Base-by-base conservation (phyloP, 176 grass and related monocot genomes). In the Avena eriantha region DNA sequence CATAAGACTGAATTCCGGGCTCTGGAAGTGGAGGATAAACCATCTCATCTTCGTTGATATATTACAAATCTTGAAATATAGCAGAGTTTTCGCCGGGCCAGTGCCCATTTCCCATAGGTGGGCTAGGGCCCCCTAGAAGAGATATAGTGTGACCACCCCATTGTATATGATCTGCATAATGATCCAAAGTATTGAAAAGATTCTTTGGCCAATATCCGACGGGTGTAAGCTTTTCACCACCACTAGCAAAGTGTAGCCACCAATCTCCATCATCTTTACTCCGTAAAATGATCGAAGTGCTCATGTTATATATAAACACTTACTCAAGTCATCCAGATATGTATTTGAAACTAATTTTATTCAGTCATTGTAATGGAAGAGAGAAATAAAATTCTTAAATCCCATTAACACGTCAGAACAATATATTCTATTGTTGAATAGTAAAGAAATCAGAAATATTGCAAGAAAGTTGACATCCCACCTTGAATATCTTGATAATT, bases 401-500 rank as follows among this genome's bases (percentile, higher is more conserved):
- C 34, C 9, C 0, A 58, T 18, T 39, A 4, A 58, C 31, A 34
- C 50, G 57, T 78, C 39, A 14, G 31, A 19, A 50, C 3, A 57
- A n/a, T n/a, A 14, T 29, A 58, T 58, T 39, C 1, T 11, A 39
- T 57, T 19, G 12, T 22, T n/a, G 18, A 57, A 21, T 67, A 29
- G 15, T 65, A 24, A 43, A 4, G 12, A 63, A 31, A 47, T 11
- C 7, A 23, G 0, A 65, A 26, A 77, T 13, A 21, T 56, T 3
- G 18, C 24, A 26, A 65, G 8, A 18, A 26, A 64, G 7, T 80
- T 35, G 18, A 35, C 26, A 35, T 35, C 46, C 3, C 29, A 53
- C 63, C 68, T 83, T 83, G n/a, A 59, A 73, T 83, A 64, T 64
- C 60, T 64, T 64, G 60, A 64, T 64, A 64, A 22, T 14, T 64